These are phyloP conservation scores for Apostasia shenzhenica DNA, from an alignment of 106 monocot species.

Conservation along the genomic window DNA sequence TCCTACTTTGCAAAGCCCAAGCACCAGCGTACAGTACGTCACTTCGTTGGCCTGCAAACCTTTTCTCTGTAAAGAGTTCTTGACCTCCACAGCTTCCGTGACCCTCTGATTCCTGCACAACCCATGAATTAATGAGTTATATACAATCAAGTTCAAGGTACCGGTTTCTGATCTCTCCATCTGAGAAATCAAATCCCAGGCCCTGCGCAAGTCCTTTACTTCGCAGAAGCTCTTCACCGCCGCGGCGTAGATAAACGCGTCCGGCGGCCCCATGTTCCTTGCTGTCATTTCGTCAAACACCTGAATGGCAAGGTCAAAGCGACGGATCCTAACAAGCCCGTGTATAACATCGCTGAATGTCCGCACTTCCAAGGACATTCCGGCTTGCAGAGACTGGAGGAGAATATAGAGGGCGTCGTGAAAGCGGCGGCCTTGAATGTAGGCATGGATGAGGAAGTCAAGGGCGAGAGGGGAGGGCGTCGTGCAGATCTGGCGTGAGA, in stretches of 20 bases:
- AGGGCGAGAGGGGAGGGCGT: slow-evolving; percentile 1
- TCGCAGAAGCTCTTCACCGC: slow-evolving; percentile 66
- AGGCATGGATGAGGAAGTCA: slow-evolving; percentile 35
- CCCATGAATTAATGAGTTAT: slow-evolving; percentile 83
- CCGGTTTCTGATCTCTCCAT: slow-evolving; percentile 35
- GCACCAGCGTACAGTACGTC: slow-evolving; percentile 65
- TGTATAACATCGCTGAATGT: slow-evolving; percentile 54
- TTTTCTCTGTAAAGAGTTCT: slow-evolving; percentile 39
- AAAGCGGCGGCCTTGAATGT: slow-evolving; percentile 11
- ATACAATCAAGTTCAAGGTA: slow-evolving; percentile 36
- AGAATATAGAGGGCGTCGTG: slow-evolving; percentile 36
- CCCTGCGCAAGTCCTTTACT: slow-evolving; percentile 46
- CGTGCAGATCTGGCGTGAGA: slow-evolving; percentile 6
- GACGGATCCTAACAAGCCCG: slow-evolving; percentile 30
- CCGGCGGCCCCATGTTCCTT: slow-evolving; percentile 13
- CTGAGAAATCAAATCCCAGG: slow-evolving; percentile 26
- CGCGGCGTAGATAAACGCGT: slow-evolving; percentile 52
- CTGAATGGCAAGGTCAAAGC: slow-evolving; percentile 40
- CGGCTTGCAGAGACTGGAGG: slow-evolving; percentile 3
- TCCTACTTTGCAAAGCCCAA: slow-evolving; percentile 59
- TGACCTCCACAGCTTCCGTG: slow-evolving; percentile 51
- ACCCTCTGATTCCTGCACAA: slow-evolving; percentile 58
- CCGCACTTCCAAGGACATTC: slow-evolving; percentile 24
- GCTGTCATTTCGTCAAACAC: slow-evolving; percentile 38
- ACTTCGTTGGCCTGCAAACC: slow-evolving; percentile 57